Base-by-base conservation (phyloP, 2,329 filamentous ascomycete species). In the Fusarium nodosum region DNA sequence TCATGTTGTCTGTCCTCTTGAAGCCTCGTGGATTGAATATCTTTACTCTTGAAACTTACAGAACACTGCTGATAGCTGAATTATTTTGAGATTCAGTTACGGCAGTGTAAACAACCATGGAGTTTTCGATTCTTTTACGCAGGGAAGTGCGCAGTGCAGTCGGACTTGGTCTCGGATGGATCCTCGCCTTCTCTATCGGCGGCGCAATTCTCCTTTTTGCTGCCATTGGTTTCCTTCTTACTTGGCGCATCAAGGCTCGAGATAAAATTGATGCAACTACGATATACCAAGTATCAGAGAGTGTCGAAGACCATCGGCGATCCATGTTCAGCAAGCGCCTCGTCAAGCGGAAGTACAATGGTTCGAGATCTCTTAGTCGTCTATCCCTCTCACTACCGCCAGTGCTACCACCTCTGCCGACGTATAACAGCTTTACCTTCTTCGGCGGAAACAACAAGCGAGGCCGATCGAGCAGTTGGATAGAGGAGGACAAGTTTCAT, bases 401-500 rank as follows among this genome's bases (percentile, higher is more conserved):
- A 13, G 71, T 78, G 13, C 67, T 80, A 44, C 77, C 79, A 8
- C 77, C 77, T 4, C 67, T 80, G 52, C 77, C 78, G 28, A 72
- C 77, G 31, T 74, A 79, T n/a, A 73, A 75, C 41, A 77, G 71
- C 61, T 71, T 78, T 30, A 68, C 44, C 15, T 72, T 78, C 34
- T 76, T 75, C 65, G 46, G 59, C 73, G 58, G 74, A 71, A 54
- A 78, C 70, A 72, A 74, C 66, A 71, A 69, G 33, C 66, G 60
- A 26, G 69, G 69, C 20, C 51, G 72, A 11, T 75, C 76, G 53
- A 72, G 61, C 45, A 81, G 79, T 20, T 86, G 83, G 84, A 82
- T 85, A 30, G 83, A 85, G 59, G 85, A 85, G 67, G 84, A 87
- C 51, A 81, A 79, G 56, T 76, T 84, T n/a, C 83, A 85, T 60